Conservation (phyloP, 345 rosid species). For the Sapria himalayana region DNA sequence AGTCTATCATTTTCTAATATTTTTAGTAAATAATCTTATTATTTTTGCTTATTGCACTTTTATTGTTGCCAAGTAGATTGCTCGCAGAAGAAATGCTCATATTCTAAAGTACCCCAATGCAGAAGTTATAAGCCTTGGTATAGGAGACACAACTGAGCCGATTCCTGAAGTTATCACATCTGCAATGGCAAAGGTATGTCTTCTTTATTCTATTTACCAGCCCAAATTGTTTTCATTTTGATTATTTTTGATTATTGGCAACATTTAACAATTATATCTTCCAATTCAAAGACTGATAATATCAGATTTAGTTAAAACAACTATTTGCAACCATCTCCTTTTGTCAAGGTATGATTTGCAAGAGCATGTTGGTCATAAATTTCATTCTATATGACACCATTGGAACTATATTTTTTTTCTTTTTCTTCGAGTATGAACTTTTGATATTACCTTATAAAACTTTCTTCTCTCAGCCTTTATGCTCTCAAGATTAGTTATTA, state of each 20-base stretch:
- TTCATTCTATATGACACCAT: too few relatives aligned
- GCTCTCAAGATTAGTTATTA: too few relatives aligned
- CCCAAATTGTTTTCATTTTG: not conserved
- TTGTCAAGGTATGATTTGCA: too few relatives aligned
- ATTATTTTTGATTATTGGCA: not conserved
- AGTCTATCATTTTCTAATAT: not conserved
- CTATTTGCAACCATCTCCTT: too few relatives aligned
- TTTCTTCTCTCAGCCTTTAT: too few relatives aligned
- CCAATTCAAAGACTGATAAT: too few relatives aligned
- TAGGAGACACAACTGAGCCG: slow-evolving; percentile 96
- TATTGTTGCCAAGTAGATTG: slow-evolving; percentile 27
- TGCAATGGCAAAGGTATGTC: slow-evolving; percentile 47
- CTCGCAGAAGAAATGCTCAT: slow-evolving; percentile 71
- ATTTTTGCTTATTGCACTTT: not conserved
- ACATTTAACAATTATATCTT: too few relatives aligned
- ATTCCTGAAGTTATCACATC: slow-evolving; percentile 83
- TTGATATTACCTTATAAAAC: too few relatives aligned
- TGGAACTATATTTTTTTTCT: too few relatives aligned
- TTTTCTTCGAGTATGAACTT: too few relatives aligned
- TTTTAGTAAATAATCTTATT: not conserved
- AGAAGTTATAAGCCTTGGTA: slow-evolving; percentile 77
- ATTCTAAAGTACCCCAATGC: slow-evolving; percentile 70
- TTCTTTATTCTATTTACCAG: slow-evolving; percentile 1
- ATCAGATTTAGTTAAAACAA: too few relatives aligned
- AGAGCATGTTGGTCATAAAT: too few relatives aligned